phyloP scores from a whole-genome alignment of 2,329 filamentous ascomycete species.

The Cladosporium sphaerospermum region DNA sequence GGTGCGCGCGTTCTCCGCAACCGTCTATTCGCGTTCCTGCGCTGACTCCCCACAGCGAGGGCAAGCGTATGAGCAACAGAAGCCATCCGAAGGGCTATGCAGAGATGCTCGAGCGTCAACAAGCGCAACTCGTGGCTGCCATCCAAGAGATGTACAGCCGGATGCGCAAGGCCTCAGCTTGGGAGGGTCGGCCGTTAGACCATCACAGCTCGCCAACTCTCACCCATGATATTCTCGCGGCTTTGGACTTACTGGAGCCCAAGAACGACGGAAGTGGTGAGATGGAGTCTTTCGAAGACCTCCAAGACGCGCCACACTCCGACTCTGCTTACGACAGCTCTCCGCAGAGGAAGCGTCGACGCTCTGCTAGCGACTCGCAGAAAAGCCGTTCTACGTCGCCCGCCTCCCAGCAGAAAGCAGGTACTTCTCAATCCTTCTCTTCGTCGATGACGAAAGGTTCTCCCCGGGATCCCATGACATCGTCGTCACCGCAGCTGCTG shows the following conservation, averaged over 20 bases:
- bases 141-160: slow-evolving; percentile 56
- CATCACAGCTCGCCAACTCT: slow-evolving; percentile 38
- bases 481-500: neutral
- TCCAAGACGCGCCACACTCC: slow-evolving; percentile 21
- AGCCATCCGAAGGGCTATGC: slow-evolving; percentile 62
- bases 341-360: neutral
- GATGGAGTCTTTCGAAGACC: slow-evolving; percentile 52
- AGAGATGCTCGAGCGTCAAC: slow-evolving; percentile 62
- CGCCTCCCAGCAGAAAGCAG: neutral
- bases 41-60: slow-evolving; percentile 35
- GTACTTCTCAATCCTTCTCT: neutral
- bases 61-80: slow-evolving; percentile 61
- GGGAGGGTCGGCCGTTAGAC: slow-evolving; percentile 43
- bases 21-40: neutral
- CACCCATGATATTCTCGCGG: slow-evolving; percentile 57
- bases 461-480: neutral
- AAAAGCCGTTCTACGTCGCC: neutral
- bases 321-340: neutral
- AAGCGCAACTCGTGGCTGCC: slow-evolving; percentile 54
- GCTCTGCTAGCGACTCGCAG: neutral
- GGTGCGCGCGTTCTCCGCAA: slow-evolving; percentile 24
- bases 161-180: slow-evolving; percentile 46
- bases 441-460: neutral
- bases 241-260: slow-evolving; percentile 51
- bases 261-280: slow-evolving; percentile 39